Evolutionary conservation across 345 rosid species (phyloP), one percentile per base, ranked within the genome.

Genomic region (Eutrema japonicum): DNA sequence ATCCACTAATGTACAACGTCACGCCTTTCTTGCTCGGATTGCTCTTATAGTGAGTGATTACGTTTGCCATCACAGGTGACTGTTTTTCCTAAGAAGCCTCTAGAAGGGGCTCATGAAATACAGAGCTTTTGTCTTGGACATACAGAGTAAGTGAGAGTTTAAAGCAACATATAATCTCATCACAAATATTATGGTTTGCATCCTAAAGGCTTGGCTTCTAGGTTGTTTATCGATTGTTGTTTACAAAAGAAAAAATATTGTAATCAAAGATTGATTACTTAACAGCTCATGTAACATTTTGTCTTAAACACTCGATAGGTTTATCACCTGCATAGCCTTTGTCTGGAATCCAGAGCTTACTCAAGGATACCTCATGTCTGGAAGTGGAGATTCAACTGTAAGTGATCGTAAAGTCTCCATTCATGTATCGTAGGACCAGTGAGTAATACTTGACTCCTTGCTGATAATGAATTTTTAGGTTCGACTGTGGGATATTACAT

Each of bases 121-220:
- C 96, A 95, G 66, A 87, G 96, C 70, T 90, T 92, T 76, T 92
- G 99, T 83, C 96, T 95, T 57, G 99, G 93, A 41, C 99, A 95
- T 84, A 81, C 97, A 10, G 95, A 91, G 98, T 88, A 82, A 94
- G 97, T 89, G 82, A 79, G 59, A 70, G 77, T 73, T 72, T 68
- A 48, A 41, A 49, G 68, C 62, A 32, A 14, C 35, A 35, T 60
- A n/a, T 59, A 26, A 48, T 40, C 14, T 45, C 64, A 59, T 75
- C 41, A 41, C 47, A 10, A 22, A 26, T 45, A 63, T 63, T 29
- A 12, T 33, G 27, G 26, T 32, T 22, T 22, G 26, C 26, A 22
- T 22, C 26, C 26, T 22, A 22, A 22, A 22, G 1, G 26, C 26
- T 22, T 22, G 26, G 26, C 26, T 67, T 40, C 22, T 32, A 29